These are phyloP conservation scores for Myriosclerotinia scirpicola DNA, from an alignment of 2,329 filamentous ascomycete genomes.

Conservation along the genomic window DNA sequence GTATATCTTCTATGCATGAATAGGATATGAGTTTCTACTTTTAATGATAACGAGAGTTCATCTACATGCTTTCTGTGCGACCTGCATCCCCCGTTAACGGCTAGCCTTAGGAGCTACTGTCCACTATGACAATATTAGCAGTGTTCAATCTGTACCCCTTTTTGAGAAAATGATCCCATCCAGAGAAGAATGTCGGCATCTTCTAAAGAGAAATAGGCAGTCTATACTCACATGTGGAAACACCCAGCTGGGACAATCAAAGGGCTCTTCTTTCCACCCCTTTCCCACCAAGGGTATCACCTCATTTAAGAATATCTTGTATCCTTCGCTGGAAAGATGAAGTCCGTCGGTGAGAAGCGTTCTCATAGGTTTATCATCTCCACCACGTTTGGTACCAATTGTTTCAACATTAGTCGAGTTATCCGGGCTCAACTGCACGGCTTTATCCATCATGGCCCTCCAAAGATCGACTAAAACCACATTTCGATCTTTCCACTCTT, in stretches of 20 bases:
- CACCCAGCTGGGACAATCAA: conserved; percentile 31
- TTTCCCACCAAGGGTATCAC: conserved; percentile 33
- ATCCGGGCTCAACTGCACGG: conserved; percentile 52
- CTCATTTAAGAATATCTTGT: conserved; percentile 36
- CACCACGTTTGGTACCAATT: conserved; percentile 31
- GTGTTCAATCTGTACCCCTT: background rate
- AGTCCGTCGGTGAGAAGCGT: conserved; percentile 37
- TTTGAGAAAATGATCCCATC: background rate
- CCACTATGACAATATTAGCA: conserved; percentile 10
- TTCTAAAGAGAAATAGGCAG: conserved; percentile 35
- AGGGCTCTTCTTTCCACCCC: conserved; percentile 32
- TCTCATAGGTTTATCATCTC: conserved; percentile 26
- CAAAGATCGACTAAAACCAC: conserved; percentile 77
- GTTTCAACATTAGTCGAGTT: conserved; percentile 24
- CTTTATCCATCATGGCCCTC: conserved; percentile 72
- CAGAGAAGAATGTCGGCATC: background rate
- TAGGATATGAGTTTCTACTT: background rate
- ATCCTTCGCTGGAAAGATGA: conserved; percentile 39
- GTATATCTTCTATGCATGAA: background rate
- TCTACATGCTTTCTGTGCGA: background rate
- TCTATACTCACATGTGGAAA: conserved; percentile 33
- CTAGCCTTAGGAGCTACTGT: conserved; percentile 13
- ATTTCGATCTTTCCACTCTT: conserved; percentile 33
- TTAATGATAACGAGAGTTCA: background rate
- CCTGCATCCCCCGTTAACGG: background rate